Conservation (phyloP, 2,329 filamentous ascomycete species). For the Alternaria postmessia region DNA sequence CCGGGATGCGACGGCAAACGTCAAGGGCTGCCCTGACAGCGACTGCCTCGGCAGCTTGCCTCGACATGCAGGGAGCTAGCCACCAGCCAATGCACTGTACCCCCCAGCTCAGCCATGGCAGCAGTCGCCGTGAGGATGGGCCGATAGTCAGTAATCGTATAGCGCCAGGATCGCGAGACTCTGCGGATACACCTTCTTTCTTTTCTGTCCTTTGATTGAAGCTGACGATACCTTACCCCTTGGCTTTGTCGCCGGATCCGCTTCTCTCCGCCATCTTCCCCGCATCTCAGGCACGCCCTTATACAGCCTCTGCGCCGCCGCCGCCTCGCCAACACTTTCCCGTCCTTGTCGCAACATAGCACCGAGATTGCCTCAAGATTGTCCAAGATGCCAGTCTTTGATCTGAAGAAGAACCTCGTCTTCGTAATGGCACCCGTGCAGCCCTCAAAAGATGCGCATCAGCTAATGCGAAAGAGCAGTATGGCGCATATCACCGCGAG, state of each 20-base stretch:
- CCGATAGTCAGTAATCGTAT: not conserved
- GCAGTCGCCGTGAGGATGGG: not conserved
- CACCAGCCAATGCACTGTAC: not conserved
- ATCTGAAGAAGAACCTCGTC: constrained; percentile 47
- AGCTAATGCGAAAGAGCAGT: constrained; percentile 59
- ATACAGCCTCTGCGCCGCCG: not conserved
- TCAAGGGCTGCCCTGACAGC: not conserved
- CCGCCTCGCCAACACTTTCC: no score
- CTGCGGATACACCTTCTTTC: not conserved
- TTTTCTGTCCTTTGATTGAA: not conserved
- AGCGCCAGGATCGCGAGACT: not conserved
- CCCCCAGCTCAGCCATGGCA: not conserved
- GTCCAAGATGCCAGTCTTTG: constrained; percentile 37
- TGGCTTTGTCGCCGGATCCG: constrained; percentile 1
- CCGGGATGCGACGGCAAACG: not conserved
- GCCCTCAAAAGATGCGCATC: not conserved
- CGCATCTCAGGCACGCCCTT: not conserved
- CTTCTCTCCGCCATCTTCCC: not conserved
- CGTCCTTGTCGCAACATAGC: not conserved
- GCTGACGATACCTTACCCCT: not conserved
- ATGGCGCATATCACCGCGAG: constrained; percentile 84
- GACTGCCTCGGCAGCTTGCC: constrained; percentile 13
- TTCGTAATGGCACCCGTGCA: constrained; percentile 29
- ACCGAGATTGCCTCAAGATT: not conserved
- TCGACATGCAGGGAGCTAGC: constrained; percentile 6